A percentile compares a stretch with the other conserved stretches of the same genome.
Conservation (phyloP, 1,284 basidiomycete genomes). For the Ceratobasidium sp. region DNA sequence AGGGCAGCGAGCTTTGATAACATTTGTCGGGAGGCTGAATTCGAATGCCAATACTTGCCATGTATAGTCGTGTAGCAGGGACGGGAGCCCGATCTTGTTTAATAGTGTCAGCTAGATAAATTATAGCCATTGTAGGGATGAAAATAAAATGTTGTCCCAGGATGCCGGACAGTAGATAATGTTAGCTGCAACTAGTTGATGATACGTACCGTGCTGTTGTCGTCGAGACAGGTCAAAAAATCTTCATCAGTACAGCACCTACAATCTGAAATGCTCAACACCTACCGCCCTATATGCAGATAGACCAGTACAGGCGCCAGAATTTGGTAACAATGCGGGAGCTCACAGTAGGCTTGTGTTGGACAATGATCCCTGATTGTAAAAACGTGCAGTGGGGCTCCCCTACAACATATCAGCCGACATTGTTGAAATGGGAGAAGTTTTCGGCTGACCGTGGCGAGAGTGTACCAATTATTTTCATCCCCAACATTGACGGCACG, state of each 20-base stretch:
- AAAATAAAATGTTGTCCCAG: neutral
- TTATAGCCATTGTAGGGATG: neutral
- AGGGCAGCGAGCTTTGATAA: slow-evolving; percentile 21
- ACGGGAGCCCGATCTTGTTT: slow-evolving; percentile 19
- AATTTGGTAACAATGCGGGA: too few species aligned
- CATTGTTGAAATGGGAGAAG: neutral
- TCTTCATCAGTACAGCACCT: too few species aligned
- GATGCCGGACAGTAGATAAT: too few species aligned
- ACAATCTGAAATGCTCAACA: too few species aligned
- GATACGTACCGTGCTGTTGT: too few species aligned
- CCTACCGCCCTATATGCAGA: too few species aligned
- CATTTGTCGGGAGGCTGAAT: slow-evolving; percentile 23
- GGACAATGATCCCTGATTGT: neutral
- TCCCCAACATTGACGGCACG: neutral
- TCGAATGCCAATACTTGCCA: slow-evolving; percentile 14
- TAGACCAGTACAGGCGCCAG: too few species aligned
- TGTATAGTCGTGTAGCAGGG: neutral
- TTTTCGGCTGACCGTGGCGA: neutral
- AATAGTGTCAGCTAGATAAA: slow-evolving; percentile 18
- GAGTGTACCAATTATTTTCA: neutral
- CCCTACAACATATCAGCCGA: neutral
- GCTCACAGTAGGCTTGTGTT: neutral
- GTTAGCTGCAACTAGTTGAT: too few species aligned
- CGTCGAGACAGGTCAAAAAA: too few species aligned
- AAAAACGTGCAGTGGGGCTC: neutral